Evolutionary conservation across 2,329 filamentous ascomycete species (phyloP), one percentile per base, ranked within the genome.

Genomic region (Xylaria sp.): DNA sequence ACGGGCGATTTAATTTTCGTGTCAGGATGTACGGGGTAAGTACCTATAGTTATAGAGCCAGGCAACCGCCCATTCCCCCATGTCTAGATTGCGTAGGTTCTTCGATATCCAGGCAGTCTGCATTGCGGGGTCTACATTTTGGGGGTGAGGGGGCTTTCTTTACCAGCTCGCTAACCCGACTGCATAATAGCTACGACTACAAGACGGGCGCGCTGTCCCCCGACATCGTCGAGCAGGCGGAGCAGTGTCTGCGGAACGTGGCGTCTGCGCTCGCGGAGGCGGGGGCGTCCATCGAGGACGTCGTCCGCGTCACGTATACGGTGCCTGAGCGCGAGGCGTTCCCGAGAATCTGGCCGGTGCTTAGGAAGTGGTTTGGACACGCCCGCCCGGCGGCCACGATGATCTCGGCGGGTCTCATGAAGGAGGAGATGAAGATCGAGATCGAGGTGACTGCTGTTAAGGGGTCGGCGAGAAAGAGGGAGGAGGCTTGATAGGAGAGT

Each of bases 271-370:
- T 66, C 40, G 15, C 19, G 17, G 61, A 52, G 15, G 64, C 58
- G 1, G 61, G 46, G 13, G 35, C 64, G 2, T 33, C 48, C 15
- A 48, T 66, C 11, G 64, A 61, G 13, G 64, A 66, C 25, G 58
- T 66, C 11, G 64, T 66, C 15, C 60, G 64, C 35, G 64, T 64
- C 43, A 57, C 38, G n/a, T 66, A 66, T n/a, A 66, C 35, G 37
- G 53, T 66, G 35, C 54, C 61, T 1, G 41, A 54, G 6, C 55
- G 64, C 17, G 54, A 64, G 25, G 54, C 21, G 15, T 66, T 66
- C 31, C 54, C 54, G 17, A 17, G 9, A 3, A 19, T 59, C 41
- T 64, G 64, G 64, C 61, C 57, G 3, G 64, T 64, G 19, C 51
- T 62, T 2, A 40, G 61, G 58, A 55, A 43, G 61, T 66, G 61